Evolutionary conservation across 108 stramenopile genomes (phyloP).

Genomic region (Chaetoceros tenuissimus): DNA sequence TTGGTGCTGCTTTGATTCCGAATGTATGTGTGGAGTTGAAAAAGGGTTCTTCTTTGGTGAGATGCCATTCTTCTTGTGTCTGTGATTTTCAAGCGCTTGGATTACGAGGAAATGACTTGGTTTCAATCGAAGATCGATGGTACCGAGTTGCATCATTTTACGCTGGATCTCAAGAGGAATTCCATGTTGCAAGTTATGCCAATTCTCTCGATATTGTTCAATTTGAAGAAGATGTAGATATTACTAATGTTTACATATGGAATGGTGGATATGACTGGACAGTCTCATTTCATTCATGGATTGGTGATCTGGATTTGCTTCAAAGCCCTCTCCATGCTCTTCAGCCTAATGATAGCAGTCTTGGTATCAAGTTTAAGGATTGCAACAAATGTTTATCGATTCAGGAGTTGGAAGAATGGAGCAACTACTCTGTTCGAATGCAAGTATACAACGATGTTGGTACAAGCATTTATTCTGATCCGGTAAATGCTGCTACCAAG

Average conservation of each 20-base stretch:
- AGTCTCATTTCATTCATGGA: constrained; percentile 40
- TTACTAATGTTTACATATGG: constrained; percentile 28
- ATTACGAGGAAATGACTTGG: constrained; percentile 31
- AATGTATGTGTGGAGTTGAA: constrained; percentile 31
- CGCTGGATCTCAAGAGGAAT: constrained; percentile 24
- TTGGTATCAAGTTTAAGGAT: constrained; percentile 37
- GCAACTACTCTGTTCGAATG: constrained; percentile 44
- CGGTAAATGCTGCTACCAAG: constrained; percentile 25
- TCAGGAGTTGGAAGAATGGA: constrained; percentile 28
- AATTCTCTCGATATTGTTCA: constrained; percentile 36
- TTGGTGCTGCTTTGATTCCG: constrained; percentile 11
- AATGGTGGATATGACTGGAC: constrained; percentile 70
- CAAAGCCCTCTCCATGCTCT: constrained; percentile 31
- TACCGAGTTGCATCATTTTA: constrained; percentile 50
- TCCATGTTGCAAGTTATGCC: constrained; percentile 33
- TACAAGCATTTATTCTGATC: constrained; percentile 21
- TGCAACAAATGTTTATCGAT: constrained; percentile 60
- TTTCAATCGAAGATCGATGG: constrained; percentile 47
- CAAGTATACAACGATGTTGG: constrained; percentile 47
- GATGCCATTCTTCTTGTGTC: constrained; percentile 30
- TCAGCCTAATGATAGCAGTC: constrained; percentile 23
- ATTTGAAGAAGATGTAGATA: constrained; percentile 27
- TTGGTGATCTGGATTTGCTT: constrained; percentile 26
- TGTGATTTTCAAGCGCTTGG: constrained; percentile 40
- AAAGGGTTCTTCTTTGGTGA: constrained; percentile 18